Conservation (phyloP, 31 red algal genomes). For the Asparagopsis taxiformis region DNA sequence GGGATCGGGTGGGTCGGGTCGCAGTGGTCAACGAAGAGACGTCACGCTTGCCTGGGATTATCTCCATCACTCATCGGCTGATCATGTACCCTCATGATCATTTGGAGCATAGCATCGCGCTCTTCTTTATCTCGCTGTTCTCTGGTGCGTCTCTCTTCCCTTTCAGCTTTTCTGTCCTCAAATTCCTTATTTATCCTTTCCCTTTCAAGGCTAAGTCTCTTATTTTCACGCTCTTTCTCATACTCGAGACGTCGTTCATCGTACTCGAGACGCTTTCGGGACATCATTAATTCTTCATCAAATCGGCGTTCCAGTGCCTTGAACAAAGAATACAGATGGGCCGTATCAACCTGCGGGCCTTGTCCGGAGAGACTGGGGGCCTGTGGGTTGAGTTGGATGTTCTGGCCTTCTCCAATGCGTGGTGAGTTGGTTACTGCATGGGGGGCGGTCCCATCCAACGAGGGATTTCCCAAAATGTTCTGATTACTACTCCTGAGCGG, state of each 20-base stretch:
- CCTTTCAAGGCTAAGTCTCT: constrained; percentile 10
- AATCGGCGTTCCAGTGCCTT: constrained; percentile 19
- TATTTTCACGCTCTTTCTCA: constrained; percentile 39
- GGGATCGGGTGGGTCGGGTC: no score
- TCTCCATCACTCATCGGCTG: background rate
- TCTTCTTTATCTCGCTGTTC: constrained; percentile 18
- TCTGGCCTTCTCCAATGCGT: constrained; percentile 23
- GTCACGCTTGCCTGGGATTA: background rate
- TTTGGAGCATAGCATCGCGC: constrained; percentile 1
- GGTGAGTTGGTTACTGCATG: constrained; percentile 15
- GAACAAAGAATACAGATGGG: constrained; percentile 1
- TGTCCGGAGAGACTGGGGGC: constrained; percentile 3
- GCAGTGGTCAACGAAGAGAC: no score
- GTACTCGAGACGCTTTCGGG: constrained; percentile 17
- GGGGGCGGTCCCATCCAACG: constrained; percentile 3
- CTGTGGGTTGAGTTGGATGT: constrained; percentile 38
- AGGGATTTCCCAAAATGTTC: background rate
- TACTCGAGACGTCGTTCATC: constrained; percentile 46
- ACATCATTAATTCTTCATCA: constrained; percentile 6
- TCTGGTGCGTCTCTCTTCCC: constrained; percentile 14
- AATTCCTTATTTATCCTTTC: constrained; percentile 23
- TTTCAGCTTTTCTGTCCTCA: constrained; percentile 1
- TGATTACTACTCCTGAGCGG: constrained; percentile 5
- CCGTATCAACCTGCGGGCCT: constrained; percentile 1
- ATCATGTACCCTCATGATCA: background rate